phyloP scores from a whole-genome alignment of 2,329 filamentous ascomycete genomes.

The Diaporthe eres region DNA sequence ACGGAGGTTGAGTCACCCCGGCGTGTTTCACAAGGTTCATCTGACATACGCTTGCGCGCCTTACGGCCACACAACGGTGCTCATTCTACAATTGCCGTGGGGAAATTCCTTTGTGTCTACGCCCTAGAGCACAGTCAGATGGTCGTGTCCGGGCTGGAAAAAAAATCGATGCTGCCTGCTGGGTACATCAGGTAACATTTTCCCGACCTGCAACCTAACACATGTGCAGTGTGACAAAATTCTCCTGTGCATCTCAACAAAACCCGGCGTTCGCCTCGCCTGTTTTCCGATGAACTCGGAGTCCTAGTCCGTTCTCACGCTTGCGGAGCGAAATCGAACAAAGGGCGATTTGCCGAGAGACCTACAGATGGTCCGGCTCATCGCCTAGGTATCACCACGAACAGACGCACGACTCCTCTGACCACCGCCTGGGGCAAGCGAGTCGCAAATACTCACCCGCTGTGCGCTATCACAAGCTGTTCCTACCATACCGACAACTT shows the following conservation, averaged over 20 bases:
- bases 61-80: background rate
- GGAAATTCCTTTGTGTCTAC: background rate
- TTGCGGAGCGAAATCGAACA: background rate
- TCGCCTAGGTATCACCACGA: no score
- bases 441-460: background rate
- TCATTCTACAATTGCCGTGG: background rate
- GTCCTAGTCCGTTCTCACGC: background rate
- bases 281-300: background rate
- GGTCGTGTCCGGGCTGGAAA: background rate
- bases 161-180: slow-evolving; percentile 5
- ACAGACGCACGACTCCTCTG: background rate
- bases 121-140: slow-evolving; percentile 9
- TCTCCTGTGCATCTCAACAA: slow-evolving; percentile 1
- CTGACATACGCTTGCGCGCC: slow-evolving; percentile 1
- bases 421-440: background rate
- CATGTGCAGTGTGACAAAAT: background rate
- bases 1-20: slow-evolving; percentile 36
- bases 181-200: background rate
- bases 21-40: slow-evolving; percentile 2
- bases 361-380: background rate
- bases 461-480: background rate
- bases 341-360: background rate
- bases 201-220: background rate
- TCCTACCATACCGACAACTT: background rate
- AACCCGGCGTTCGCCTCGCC: background rate